Evolutionary conservation across 2,329 filamentous ascomycete genomes (phyloP).

Genomic region (Thyridium curvatum): DNA sequence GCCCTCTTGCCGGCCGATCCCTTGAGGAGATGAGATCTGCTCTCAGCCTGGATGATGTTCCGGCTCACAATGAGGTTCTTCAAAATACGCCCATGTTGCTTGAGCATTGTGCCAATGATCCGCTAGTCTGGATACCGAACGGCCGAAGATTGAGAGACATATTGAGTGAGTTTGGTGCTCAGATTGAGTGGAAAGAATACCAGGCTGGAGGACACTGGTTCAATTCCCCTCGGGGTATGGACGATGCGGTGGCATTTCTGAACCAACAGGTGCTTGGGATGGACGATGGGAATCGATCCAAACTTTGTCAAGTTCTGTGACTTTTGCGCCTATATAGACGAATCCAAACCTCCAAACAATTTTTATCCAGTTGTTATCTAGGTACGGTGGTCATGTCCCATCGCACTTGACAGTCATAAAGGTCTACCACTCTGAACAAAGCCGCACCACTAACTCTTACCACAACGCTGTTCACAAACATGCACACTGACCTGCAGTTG

Average conservation of each 20-base stretch:
- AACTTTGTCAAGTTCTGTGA: no score
- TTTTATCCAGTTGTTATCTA: no score
- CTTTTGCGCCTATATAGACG: no score
- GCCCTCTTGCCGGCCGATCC: slow-evolving; percentile 24
- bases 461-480: no score
- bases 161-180: slow-evolving; percentile 25
- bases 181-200: slow-evolving; percentile 33
- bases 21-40: slow-evolving; percentile 22
- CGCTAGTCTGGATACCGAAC: slow-evolving; percentile 27
- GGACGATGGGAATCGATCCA: no score
- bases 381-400: no score
- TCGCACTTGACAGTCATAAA: no score
- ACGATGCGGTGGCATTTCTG: slow-evolving; percentile 31
- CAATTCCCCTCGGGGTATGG: slow-evolving; percentile 32
- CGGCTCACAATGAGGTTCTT: slow-evolving; percentile 22
- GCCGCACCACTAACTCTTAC: no score
- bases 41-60: slow-evolving; percentile 17
- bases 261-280: slow-evolving; percentile 3
- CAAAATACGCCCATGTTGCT: slow-evolving; percentile 35
- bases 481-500: no score
- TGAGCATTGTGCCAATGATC: slow-evolving; percentile 38
- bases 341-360: no score
- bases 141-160: slow-evolving; percentile 25
- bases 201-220: slow-evolving; percentile 35
- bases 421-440: no score